Evolutionary conservation across 192 early-diverging fungal species (phyloP), one percentile per base, ranked within the genome.

Genomic region (Entomortierella beljakovae): DNA sequence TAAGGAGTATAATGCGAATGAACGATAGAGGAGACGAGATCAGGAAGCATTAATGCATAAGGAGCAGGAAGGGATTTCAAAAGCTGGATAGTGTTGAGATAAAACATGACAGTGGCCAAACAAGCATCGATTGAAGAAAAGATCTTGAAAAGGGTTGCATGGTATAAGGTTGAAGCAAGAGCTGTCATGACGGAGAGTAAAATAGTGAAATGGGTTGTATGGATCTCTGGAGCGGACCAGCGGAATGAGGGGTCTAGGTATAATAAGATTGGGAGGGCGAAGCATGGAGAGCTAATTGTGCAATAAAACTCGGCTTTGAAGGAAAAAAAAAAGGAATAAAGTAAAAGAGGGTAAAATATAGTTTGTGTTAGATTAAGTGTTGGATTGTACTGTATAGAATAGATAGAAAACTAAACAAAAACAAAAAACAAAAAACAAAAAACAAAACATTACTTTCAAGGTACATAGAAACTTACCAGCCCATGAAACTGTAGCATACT

Each of bases 231-330:
- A n/a, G 68, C 62, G n/a, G 67, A 65, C 70, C 71, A 70, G 22
- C 57, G 69, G 54, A 68, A 72, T 20, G 52, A 20, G 1, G 67
- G 70, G 62, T 68, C 70, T 20, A 73, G 50, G 56, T 84, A 84
- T 31, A 86, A 68, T 3, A 86, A 60, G 28, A 86, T 20, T 8
- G 85, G 85, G 6, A 86, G 74, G 2, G 83, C 83, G 48, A 86
- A 86, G 85, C 66, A 85, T 15, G 77, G 80, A 28, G 85, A 86
- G 26, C 81, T 86, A 67, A 84, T 70, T 0, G 85, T 82, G 64
- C 85, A 86, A 26, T 81, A 84, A 68, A 86, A 86, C 64, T 86
- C 85, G 50, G 85, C 85, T 79, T 49, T 23, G 34, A 48, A 53
- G 11, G 31, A 53, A 46, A 54, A 37, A 53, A 48, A 55, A 31